Conservation (phyloP, 345 rosid genomes). For the Heritiera fomes region DNA sequence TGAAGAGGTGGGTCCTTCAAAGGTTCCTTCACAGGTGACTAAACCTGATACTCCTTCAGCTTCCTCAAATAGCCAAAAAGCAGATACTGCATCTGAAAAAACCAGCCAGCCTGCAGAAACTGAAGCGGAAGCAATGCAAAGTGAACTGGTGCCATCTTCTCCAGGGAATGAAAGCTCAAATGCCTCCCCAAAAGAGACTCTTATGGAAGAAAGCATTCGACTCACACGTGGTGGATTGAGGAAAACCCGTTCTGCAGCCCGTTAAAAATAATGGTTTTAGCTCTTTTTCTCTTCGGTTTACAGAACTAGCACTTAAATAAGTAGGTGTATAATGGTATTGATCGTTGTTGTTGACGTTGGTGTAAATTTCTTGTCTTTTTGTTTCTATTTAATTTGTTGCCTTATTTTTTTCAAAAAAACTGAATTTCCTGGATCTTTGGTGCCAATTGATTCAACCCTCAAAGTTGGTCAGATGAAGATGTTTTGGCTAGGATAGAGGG, state of each 20-base stretch:
- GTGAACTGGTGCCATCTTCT: constrained; percentile 44
- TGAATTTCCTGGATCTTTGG: not conserved
- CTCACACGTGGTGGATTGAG: constrained; percentile 46
- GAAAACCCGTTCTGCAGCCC: constrained; percentile 50
- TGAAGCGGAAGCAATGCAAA: constrained; percentile 49
- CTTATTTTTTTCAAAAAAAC: constrained; percentile 31
- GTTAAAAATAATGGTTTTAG: constrained; percentile 26
- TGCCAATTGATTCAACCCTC: not conserved
- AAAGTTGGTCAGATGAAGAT: not conserved
- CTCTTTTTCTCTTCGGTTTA: constrained; percentile 22
- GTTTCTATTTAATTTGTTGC: constrained; percentile 50
- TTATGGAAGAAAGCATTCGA: constrained; percentile 51
- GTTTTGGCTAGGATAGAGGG: no score
- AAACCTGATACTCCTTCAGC: constrained; percentile 40
- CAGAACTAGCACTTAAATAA: constrained; percentile 33
- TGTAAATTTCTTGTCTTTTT: constrained; percentile 43
- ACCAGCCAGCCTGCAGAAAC: constrained; percentile 35
- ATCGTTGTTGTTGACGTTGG: constrained; percentile 29
- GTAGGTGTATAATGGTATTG: constrained; percentile 32
- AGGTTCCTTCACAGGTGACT: constrained; percentile 33
- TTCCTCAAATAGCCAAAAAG: constrained; percentile 25
- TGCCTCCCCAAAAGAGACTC: constrained; percentile 51
- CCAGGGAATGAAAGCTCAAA: constrained; percentile 36
- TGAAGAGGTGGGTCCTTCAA: constrained; percentile 44
- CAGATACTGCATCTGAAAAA: constrained; percentile 38